Percentiles rank a stretch among this genome's conserved stretches.
Conservation (phyloP, 257 asterid genomes). For the Gentiana dahurica region DNA sequence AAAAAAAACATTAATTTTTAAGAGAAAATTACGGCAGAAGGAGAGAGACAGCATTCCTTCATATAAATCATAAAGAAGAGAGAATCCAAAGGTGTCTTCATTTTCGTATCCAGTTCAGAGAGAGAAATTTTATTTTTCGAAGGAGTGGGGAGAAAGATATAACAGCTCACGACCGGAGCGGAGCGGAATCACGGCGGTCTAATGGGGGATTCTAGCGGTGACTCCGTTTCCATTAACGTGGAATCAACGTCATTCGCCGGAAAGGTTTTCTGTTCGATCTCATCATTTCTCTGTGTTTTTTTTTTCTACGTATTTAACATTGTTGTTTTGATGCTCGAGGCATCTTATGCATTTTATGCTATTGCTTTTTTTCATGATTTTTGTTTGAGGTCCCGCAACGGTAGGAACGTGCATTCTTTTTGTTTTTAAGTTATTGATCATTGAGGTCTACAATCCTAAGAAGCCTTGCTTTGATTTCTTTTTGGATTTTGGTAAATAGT, state of each 20-base stretch:
- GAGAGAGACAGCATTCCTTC: conserved; percentile 20
- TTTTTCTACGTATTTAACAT: too few relatives aligned
- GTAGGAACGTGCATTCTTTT: too few relatives aligned
- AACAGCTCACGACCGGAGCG: conserved; percentile 13
- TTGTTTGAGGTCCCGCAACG: too few relatives aligned
- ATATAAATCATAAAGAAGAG: conserved; percentile 43
- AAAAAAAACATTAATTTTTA: neutral
- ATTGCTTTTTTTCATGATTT: too few relatives aligned
- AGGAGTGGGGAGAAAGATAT: conserved; percentile 2
- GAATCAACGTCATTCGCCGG: conserved; percentile 70
- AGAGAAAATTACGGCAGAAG: conserved; percentile 8
- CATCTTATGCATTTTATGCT: too few relatives aligned
- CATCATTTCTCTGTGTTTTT: conserved; percentile 4
- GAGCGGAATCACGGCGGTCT: conserved; percentile 15
- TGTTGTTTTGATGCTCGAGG: too few relatives aligned
- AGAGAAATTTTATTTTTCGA: neutral
- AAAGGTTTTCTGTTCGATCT: conserved; percentile 37
- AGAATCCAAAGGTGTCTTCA: conserved; percentile 38
- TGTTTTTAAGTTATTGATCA: too few relatives aligned
- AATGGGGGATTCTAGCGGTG: conserved; percentile 96
- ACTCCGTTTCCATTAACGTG: conserved; percentile 80
- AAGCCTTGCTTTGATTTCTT: too few relatives aligned
- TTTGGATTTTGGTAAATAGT: too few relatives aligned
- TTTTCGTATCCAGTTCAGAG: conserved; percentile 4
- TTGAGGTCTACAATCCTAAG: too few relatives aligned